Conservation (phyloP, 164 flowering plant genomes). For the Aristolochia californica region DNA sequence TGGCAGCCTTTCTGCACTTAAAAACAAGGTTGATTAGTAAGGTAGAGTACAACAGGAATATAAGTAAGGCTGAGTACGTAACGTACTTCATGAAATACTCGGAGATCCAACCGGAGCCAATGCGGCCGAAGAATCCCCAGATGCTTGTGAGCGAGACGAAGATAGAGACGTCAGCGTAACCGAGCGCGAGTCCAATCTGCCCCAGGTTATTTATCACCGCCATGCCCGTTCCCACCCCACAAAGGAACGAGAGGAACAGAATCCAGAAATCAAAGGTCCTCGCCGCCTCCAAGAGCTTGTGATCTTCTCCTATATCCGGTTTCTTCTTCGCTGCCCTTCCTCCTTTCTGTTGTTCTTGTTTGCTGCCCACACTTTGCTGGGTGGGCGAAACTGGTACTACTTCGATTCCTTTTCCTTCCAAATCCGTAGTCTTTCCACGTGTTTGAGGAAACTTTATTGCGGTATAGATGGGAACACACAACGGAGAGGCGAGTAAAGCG, state of each 20-base stretch:
- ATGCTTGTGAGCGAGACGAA: conserved; percentile 77
- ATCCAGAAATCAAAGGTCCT: conserved; percentile 69
- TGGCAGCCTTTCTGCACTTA: conserved; percentile 49
- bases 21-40: not conserved
- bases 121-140: conserved; percentile 86
- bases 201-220: conserved; percentile 89
- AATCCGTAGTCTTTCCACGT: not conserved
- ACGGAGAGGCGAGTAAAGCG: conserved; percentile 25
- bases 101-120: conserved; percentile 56
- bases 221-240: conserved; percentile 89
- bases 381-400: not conserved
- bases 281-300: conserved; percentile 52
- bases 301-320: conserved; percentile 60
- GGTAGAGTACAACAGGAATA: not conserved
- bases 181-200: conserved; percentile 80
- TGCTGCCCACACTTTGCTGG: not conserved
- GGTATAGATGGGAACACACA: conserved; percentile 37
- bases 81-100: conserved; percentile 71
- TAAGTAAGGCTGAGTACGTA: not conserved
- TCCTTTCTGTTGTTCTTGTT: not conserved
- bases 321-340: conserved; percentile 6
- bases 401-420: not conserved
- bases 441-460: conserved; percentile 1
- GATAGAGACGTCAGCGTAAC: conserved; percentile 68
- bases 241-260: conserved; percentile 64